Base-by-base conservation (phyloP, 257 asterid species). In the Solanum sejunctum region DNA sequence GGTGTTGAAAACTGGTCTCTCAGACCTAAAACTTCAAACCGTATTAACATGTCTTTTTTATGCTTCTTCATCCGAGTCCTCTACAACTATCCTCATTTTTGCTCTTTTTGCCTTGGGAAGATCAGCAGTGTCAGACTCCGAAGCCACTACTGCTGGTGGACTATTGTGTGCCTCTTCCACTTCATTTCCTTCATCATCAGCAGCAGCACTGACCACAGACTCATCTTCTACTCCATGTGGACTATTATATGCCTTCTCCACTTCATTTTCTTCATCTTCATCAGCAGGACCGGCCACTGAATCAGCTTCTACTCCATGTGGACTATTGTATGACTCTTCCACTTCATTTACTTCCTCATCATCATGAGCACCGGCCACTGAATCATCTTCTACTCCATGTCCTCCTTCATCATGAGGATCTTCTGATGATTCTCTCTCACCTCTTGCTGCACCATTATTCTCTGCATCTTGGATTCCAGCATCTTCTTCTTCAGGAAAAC, bases 61-160 rank as follows among this genome's bases (percentile, higher is more conserved):
- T 39, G 63, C 90, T 85, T 89, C 97, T 85, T 93, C 98, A 71
- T 94, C 97, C 1, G 94, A 88, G 12, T 94, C 94, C 57, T 88
- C 91, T 87, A 91, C 91, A 36, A 91, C 89, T 57, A 89, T 88
- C 41, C 84, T 88, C 60, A 58, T 89, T 83, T 87, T 93, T 20
- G 92, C 89, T 87, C 94, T 90, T 88, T 91, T 92, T 2, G 85
- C 90, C 83, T 32, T 91, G 36, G 83, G 89, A 82, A 83, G 75
- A 11, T 83, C 88, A 71, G 16, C 82, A 7, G 58, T 84, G 15
- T 81, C 94, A 2, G 88, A 83, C 43, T 83, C 94, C 6, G 88
- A 80, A 63, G 89, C 92, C 72, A 88, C 93, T n/a, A 82, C 93
- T 80, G 91, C 92, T 85, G 85, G 28, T 55, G 92, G 89, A 85